These are phyloP conservation scores for Fusarium transvaalense DNA, from an alignment of 2,329 filamentous ascomycete genomes.

Conservation along the genomic window DNA sequence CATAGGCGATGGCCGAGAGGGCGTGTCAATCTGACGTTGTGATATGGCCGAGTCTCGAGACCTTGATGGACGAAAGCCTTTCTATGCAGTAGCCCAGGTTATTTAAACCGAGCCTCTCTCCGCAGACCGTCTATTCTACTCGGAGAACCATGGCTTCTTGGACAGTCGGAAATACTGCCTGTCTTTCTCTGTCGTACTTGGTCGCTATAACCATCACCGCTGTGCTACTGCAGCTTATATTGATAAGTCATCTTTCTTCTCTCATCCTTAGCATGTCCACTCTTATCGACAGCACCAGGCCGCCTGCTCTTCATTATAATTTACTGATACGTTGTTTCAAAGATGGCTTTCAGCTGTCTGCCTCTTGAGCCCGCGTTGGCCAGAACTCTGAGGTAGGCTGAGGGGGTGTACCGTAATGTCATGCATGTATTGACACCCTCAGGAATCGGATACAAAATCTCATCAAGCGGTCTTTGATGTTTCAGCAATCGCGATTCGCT, in stretches of 20 bases:
- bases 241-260: not conserved
- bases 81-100: not conserved
- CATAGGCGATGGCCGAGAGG: not conserved
- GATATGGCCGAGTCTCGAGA: not conserved
- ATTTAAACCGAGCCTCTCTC: not conserved
- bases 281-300: not conserved
- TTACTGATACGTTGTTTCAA: not conserved
- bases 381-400: constrained; percentile 11
- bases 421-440: not conserved
- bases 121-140: not conserved
- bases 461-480: not conserved
- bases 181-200: no score
- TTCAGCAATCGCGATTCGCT: not conserved
- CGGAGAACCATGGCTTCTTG: not conserved
- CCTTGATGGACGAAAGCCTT: not conserved
- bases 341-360: not conserved
- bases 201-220: not conserved
- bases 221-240: not conserved
- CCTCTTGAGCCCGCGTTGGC: not conserved
- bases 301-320: not conserved
- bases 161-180: no score
- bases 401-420: no score
- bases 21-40: no score
- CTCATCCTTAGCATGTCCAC: not conserved
- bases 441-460: constrained; percentile 8